Percentiles rank a stretch among this genome's conserved stretches.
Conservation (phyloP, 1,284 basidiomycete species). For the Golubevia sp. region DNA sequence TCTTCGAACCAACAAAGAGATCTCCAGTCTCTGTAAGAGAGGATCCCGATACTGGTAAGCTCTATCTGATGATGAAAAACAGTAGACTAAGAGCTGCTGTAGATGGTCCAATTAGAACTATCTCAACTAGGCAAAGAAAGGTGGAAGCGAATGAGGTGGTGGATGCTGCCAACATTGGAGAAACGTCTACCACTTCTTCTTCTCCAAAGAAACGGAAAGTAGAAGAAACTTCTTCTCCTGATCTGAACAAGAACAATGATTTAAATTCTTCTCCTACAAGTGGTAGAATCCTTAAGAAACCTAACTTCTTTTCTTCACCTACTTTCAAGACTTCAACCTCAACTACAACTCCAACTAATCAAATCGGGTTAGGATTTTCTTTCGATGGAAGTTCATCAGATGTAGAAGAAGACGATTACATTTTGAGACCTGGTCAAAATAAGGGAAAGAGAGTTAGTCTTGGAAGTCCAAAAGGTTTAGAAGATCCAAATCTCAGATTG, state of each 20-base stretch:
- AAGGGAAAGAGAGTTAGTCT: slow-evolving; percentile 16
- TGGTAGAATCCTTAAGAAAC: neutral
- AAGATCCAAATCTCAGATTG: neutral
- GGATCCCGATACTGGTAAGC: slow-evolving; percentile 35
- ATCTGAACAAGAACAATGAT: too few species aligned
- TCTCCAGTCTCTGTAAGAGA: slow-evolving; percentile 34
- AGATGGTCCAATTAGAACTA: slow-evolving; percentile 10
- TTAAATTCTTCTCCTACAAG: neutral
- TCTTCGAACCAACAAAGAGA: slow-evolving; percentile 24
- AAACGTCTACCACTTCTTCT: neutral
- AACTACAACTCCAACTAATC: slow-evolving; percentile 1
- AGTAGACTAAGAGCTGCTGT: neutral
- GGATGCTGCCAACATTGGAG: neutral
- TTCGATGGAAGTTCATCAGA: slow-evolving; percentile 10
- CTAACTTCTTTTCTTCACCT: neutral
- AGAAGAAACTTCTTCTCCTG: too few species aligned
- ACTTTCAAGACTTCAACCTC: slow-evolving; percentile 1
- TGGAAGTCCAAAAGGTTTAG: neutral
- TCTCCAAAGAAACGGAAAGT: neutral
- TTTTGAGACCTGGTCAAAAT: slow-evolving; percentile 24
- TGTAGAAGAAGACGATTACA: slow-evolving; percentile 29
- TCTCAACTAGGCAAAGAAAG: slow-evolving; percentile 16
- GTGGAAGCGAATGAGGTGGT: slow-evolving; percentile 6
- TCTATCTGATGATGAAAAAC: slow-evolving; percentile 20
- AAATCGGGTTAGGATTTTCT: slow-evolving; percentile 1